phyloP scores from a whole-genome alignment of 176 grass and related monocot species.

The Saccharum officinarum region DNA sequence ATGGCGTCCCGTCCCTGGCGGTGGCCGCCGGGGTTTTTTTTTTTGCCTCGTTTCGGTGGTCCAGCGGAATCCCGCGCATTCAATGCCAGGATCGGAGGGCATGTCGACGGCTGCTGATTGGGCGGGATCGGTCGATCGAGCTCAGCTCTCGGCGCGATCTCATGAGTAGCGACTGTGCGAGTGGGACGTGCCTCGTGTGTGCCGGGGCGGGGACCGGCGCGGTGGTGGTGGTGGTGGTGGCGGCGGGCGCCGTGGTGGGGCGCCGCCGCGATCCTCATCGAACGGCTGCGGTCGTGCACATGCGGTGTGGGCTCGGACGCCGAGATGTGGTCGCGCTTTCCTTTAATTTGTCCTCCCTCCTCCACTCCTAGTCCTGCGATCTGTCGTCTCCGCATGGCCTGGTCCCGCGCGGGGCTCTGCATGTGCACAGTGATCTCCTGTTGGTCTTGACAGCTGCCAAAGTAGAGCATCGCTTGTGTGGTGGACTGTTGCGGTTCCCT shows the following conservation, averaged over 20 bases:
- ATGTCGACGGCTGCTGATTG: conserved; percentile 13
- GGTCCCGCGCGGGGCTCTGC: background rate
- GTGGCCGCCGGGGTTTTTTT: background rate
- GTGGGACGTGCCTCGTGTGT: background rate
- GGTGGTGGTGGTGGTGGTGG: background rate
- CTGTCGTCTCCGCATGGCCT: background rate
- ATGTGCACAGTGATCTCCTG: conserved; percentile 22
- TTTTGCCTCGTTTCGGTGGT: background rate
- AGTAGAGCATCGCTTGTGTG: background rate
- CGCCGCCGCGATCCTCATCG: conserved; percentile 38
- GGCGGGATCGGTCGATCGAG: background rate
- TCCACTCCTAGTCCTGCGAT: background rate
- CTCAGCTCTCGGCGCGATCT: background rate
- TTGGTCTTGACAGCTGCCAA: background rate
- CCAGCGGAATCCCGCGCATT: conserved; percentile 18
- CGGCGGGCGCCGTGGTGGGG: background rate
- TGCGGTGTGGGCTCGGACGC: conserved; percentile 17
- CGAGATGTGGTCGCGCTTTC: background rate
- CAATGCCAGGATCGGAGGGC: conserved; percentile 28
- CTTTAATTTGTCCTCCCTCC: background rate
- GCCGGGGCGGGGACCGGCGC: conserved; percentile 32
- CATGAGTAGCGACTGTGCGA: background rate
- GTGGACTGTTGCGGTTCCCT: conserved; percentile 22
- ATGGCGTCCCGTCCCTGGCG: background rate
- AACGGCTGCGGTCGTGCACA: conserved; percentile 40